Evolutionary conservation across 495 filamentous ascomycete species (phyloP), one percentile per base, ranked within the genome.

Genomic region (Chaetomium fimeti): DNA sequence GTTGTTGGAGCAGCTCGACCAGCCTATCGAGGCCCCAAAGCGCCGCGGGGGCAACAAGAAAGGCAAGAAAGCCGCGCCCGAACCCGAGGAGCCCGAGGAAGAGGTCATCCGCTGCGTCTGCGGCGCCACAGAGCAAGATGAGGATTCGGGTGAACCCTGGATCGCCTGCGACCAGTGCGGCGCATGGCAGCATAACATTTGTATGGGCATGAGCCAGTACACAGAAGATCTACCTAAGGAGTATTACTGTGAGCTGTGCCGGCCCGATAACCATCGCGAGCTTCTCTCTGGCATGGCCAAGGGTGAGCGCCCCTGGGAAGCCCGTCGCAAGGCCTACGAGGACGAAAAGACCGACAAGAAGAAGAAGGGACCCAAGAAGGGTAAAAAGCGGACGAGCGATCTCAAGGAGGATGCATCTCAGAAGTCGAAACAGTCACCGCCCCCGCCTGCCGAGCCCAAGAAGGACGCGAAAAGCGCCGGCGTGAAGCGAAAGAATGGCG

Each of bases 171-270:
- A 98, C 70, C 83, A 80, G 40, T 98, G 94, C 71, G 85, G 85
- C 29, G 92, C 88, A 53, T 98, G 94, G 94, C 94, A 98, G 75
- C 94, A 98, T 73, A 96, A 95, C 70, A 86, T 92, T 67, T 98
- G 94, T 74, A 92, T 98, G 85, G 92, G 90, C 29, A 81, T 96
- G 64, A 86, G 86, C 63, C 88, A 91, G 66, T 87, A 87, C 62
- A 84, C 89, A 18, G 86, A 91, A 42, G 84, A 90, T 65, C 78
- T 91, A 65, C 89, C 89, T 36, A 82, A 83, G 69, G 77, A 88
- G 71, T 98, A 98, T 77, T 92, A 87, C 73, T 98, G 94, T 73
- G 94, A 98, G 74, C 78, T 87, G 73, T 98, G 94, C 79, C 81
- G 82, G 54, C 94, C 93, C 5, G 87, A 92, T 60, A 84, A 90